phyloP scores from a whole-genome alignment of 1,284 basidiomycete species.

The Rhodotorula sp. region DNA sequence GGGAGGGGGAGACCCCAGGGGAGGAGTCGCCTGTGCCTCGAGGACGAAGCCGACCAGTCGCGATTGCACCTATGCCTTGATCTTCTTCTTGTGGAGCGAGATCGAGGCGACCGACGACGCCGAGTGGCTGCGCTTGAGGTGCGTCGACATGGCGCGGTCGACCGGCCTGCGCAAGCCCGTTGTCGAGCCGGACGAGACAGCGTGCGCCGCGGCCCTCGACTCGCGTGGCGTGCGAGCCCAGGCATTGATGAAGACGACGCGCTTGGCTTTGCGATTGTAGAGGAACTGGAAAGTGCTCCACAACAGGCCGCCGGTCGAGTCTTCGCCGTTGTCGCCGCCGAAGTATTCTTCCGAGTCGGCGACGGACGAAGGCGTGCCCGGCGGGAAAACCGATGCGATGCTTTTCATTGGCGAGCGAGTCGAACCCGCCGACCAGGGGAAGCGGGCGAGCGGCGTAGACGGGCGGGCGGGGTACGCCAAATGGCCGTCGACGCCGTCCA shows the following conservation, averaged over 20 bases:
- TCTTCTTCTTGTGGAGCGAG: slow-evolving; percentile 28
- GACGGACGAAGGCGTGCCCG: slow-evolving; percentile 15
- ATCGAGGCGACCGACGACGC: slow-evolving; percentile 15
- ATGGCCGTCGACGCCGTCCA: slow-evolving; percentile 29
- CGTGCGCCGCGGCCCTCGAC: background rate
- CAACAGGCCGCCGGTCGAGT: slow-evolving; percentile 73
- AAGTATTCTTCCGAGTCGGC: background rate
- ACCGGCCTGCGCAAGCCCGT: background rate
- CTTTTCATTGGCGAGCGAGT: slow-evolving; percentile 34
- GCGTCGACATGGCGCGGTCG: slow-evolving; percentile 6
- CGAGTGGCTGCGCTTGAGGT: slow-evolving; percentile 24
- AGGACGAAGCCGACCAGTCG: no score
- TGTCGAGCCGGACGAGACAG: background rate
- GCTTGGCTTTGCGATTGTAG: slow-evolving; percentile 83
- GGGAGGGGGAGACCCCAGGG: background rate
- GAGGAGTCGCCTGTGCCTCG: background rate
- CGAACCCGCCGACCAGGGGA: slow-evolving; percentile 4
- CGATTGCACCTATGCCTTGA: slow-evolving; percentile 13
- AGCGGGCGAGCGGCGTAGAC: slow-evolving; percentile 9
- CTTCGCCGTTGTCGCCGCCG: slow-evolving; percentile 12
- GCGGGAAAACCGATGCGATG: slow-evolving; percentile 33
- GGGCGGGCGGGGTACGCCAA: slow-evolving; percentile 5
- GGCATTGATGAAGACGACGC: slow-evolving; percentile 86
- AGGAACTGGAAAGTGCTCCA: slow-evolving; percentile 99
- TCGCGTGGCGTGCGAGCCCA: slow-evolving; percentile 68